Evolutionary conservation across 352 stramenopile genomes (phyloP).

Genomic region (Globisporangium radiosum): DNA sequence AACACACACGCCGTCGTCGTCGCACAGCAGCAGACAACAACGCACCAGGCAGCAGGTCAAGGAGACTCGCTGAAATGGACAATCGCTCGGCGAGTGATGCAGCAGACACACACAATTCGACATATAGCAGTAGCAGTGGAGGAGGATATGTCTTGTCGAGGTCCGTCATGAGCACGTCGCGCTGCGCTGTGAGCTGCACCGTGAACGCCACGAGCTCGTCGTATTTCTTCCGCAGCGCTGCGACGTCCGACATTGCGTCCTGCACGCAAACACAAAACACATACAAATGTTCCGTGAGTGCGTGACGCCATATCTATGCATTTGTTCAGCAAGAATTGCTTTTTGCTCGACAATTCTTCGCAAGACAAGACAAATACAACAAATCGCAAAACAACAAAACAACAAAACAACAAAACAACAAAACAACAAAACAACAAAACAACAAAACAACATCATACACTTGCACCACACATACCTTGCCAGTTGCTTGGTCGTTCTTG

Average conservation of each 20-base stretch:
- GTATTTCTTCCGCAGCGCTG: constrained; percentile 82
- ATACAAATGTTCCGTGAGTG: not conserved
- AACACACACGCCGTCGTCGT: not conserved
- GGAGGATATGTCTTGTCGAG: constrained; percentile 60
- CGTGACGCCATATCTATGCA: not conserved
- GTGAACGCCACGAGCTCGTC: constrained; percentile 87
- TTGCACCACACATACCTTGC: constrained; percentile 11
- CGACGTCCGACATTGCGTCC: constrained; percentile 54
- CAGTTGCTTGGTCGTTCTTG: constrained; percentile 3
- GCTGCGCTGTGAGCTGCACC: constrained; percentile 81
- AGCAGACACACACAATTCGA: no score
- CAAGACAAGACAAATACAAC: no score
- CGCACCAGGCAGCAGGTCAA: not conserved
- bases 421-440: not conserved
- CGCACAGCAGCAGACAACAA: not conserved
- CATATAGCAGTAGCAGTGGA: not conserved
- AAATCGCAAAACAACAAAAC: no score
- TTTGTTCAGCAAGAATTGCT: no score
- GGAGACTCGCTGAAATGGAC: no score
- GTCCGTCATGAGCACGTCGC: constrained; percentile 80
- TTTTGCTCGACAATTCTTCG: no score
- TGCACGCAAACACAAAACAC: constrained; percentile 11
- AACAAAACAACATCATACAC: not conserved
- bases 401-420: no score
- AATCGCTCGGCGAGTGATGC: no score